Evolutionary conservation across 2,329 filamentous ascomycete species (phyloP).

Genomic region (Bipolaris zeicola): DNA sequence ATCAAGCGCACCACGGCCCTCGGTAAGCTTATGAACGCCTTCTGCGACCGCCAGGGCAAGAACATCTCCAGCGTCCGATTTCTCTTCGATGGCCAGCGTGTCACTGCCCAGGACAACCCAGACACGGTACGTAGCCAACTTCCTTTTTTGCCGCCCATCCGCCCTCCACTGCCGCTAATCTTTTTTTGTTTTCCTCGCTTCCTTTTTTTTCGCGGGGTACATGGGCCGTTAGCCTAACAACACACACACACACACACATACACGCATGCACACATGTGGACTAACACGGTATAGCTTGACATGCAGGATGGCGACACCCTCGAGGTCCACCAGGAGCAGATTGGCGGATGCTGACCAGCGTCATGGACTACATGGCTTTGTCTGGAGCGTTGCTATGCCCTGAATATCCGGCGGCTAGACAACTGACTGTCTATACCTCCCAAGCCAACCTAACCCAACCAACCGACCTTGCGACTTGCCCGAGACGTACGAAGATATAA

Average conservation of each 20-base stretch:
- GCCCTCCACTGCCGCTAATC: not conserved
- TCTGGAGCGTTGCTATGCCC: conserved; percentile 8
- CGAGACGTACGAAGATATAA: conserved; percentile 16
- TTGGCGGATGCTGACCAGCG: conserved; percentile 67
- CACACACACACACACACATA: not conserved
- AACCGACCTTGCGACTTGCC: conserved; percentile 8
- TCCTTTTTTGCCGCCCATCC: not conserved
- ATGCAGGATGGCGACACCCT: conserved; percentile 96
- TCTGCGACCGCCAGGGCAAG: conserved; percentile 96
- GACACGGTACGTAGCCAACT: conserved; percentile 73
- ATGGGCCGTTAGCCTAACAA: not conserved
- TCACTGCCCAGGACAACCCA: conserved; percentile 86
- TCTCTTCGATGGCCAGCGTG: conserved; percentile 92
- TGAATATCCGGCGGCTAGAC: conserved; percentile 1
- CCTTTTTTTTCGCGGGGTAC: not conserved
- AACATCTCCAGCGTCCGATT: conserved; percentile 83
- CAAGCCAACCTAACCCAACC: not conserved
- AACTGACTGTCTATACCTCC: conserved; percentile 2
- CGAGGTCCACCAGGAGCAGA: conserved; percentile 97
- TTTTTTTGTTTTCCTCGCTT: not conserved
- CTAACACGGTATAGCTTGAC: conserved; percentile 69
- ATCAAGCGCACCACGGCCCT: conserved; percentile 96
- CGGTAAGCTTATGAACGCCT: conserved; percentile 97
- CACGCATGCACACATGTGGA: not conserved
- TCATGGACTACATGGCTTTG: not conserved